A percentile compares a stretch with the other conserved stretches of the same genome.
Evolutionary conservation across 768 basidiomycete species (phyloP).

Genomic region (Coprinellus micaceus): DNA sequence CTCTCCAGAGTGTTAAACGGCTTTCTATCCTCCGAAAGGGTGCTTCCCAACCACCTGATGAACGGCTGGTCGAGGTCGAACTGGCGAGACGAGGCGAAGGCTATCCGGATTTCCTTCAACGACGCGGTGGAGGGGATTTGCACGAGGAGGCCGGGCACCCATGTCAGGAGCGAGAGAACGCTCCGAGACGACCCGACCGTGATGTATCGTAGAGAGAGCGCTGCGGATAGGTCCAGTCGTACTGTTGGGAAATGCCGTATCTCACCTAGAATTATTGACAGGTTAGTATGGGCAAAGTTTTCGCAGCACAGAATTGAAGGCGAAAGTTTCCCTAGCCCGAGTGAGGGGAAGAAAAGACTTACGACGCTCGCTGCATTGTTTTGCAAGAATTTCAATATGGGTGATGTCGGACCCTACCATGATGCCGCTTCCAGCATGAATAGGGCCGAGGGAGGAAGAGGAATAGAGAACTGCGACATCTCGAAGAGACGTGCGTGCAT

Average conservation of each 20-base stretch:
- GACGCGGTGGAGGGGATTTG: constrained; percentile 13
- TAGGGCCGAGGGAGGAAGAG: neutral
- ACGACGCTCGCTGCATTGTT: neutral
- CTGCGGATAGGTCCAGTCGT: constrained; percentile 20
- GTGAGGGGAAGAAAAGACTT: neutral
- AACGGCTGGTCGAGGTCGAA: constrained; percentile 28
- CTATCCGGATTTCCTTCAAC: constrained; percentile 21
- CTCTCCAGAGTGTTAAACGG: constrained; percentile 16
- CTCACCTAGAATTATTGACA: neutral
- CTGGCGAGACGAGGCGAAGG: constrained; percentile 28
- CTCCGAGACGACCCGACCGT: constrained; percentile 25
- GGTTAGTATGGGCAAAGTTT: neutral
- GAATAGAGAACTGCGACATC: neutral
- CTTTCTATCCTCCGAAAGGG: constrained; percentile 16
- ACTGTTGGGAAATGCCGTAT: neutral
- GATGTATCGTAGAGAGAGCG: constrained; percentile 21
- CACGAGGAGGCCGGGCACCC: constrained; percentile 24
- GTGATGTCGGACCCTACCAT: neutral
- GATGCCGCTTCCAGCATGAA: neutral
- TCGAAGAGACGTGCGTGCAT: neutral
- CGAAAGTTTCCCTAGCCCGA: too few species aligned
- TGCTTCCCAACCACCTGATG: constrained; percentile 19
- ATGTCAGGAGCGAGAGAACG: constrained; percentile 26
- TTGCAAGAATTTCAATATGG: neutral
- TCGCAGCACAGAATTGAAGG: neutral